Conservation (phyloP, 2,329 filamentous ascomycete genomes). For the Ophiostoma montium region DNA sequence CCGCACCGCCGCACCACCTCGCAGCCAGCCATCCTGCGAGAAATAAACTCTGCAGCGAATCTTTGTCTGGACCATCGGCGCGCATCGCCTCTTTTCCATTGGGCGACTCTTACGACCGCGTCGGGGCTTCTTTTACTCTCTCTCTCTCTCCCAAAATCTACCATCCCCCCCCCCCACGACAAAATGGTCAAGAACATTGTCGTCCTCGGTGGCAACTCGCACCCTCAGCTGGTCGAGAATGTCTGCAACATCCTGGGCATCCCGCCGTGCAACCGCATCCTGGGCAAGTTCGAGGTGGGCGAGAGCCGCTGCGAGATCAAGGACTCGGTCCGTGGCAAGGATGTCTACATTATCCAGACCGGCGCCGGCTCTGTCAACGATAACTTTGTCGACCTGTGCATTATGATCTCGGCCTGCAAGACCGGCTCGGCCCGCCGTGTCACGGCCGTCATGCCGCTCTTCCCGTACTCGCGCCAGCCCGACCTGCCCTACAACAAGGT, state of each 20-base stretch:
- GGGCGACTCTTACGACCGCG: background rate
- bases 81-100: background rate
- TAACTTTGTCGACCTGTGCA: conserved; percentile 88
- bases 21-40: background rate
- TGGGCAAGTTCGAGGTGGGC: conserved; percentile 87
- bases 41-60: background rate
- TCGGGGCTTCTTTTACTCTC: background rate
- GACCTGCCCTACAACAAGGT: conserved; percentile 95
- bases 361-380: conserved; percentile 90
- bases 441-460: conserved; percentile 85
- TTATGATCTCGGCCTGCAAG: conserved; percentile 98
- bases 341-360: conserved; percentile 97
- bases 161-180: background rate
- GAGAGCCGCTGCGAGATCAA: conserved; percentile 92
- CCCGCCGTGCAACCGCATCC: conserved; percentile 66
- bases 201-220: conserved; percentile 83
- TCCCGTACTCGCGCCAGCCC: conserved; percentile 92
- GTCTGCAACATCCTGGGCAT: conserved; percentile 85
- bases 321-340: conserved; percentile 92
- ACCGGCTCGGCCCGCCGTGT: conserved; percentile 69
- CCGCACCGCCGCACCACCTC: background rate
- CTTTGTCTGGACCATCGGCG: background rate
- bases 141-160: background rate
- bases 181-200: conserved; percentile 89
- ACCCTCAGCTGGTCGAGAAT: conserved; percentile 72